Evolutionary conservation across 805 yeast genomes (phyloP).

Genomic region (Teunomyces aglyptinius): DNA sequence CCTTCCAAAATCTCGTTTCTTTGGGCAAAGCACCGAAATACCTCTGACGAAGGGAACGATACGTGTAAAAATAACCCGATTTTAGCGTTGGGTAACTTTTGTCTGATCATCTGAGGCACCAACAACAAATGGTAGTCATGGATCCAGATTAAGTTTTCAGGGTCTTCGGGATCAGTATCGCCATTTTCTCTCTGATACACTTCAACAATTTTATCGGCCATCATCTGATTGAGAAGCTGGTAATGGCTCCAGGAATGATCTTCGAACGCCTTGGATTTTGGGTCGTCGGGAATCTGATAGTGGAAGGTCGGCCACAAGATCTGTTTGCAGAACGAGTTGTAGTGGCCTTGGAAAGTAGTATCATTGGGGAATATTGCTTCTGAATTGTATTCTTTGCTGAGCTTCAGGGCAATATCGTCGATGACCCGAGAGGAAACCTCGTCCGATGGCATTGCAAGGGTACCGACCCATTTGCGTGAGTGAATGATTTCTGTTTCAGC

Average conservation of each 20-base stretch:
- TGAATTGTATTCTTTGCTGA: constrained; percentile 51
- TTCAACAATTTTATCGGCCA: constrained; percentile 73
- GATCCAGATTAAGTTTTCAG: constrained; percentile 77
- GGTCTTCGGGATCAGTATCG: constrained; percentile 31
- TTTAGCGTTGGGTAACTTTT: constrained; percentile 72
- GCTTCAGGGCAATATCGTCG: constrained; percentile 47
- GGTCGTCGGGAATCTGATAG: constrained; percentile 94
- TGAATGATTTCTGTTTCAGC: constrained; percentile 30
- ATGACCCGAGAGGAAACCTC: constrained; percentile 60
- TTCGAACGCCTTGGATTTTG: constrained; percentile 90
- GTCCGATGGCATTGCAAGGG: constrained; percentile 89
- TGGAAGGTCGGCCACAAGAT: constrained; percentile 93
- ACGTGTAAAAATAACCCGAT: constrained; percentile 92
- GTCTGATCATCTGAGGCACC: constrained; percentile 81
- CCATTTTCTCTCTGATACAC: constrained; percentile 51
- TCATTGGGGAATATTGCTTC: constrained; percentile 75
- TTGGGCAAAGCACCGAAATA: constrained; percentile 90
- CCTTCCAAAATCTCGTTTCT: constrained; percentile 76
- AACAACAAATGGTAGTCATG: constrained; percentile 91
- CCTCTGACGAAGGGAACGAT: constrained; percentile 94
- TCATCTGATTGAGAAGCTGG: constrained; percentile 65
- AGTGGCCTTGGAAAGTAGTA: constrained; percentile 83
- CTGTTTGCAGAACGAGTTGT: constrained; percentile 87
- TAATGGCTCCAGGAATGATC: constrained; percentile 93
- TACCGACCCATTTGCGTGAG: constrained; percentile 76